Base-by-base conservation (phyloP, 108 stramenopile species). In the Nitzschia sp. region DNA sequence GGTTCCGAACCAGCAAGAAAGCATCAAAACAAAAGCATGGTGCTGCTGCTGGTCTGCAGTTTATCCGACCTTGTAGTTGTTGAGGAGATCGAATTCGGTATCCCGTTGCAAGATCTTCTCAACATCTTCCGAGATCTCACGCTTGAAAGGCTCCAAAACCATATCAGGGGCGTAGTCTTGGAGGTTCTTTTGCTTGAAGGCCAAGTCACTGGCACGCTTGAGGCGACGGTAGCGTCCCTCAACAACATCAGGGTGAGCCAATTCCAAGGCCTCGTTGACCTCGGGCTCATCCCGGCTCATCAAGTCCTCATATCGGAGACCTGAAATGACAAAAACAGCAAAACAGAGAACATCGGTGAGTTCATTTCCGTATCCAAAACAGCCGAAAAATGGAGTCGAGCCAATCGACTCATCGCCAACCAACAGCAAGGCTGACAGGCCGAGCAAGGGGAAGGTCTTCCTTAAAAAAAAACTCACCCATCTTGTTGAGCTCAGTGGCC, bases 171-270 rank as follows among this genome's bases (percentile, higher is more conserved):
- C 87, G 70, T 94, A 94, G 67, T 90, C 87, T 46, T 79, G 73
- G 53, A 90, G 75, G 56, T 84, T 82, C 89, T 94, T 94, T 75
- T 73, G 79, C 76, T 94, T 94, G 76, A 83, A 90, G 61, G 80
- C 80, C 42, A 94, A 80, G 65, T 94, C 93, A 59, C 89, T 86
- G 21, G 93, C 93, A 38, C 90, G 87, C 81, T 89, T 89, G 65
- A 94, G 75, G 51, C 93, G 86, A 65, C 93, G 90, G 11, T 86
- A 86, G 50, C 93, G 89, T 51, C 81, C 93, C 24, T 85, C 86
- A 17, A 87, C 66, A n/a, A 87, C 74, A 57, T 87, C 89, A 42
- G 89, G 86, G 57, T 86, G 80, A 40, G 93, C 86, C 76, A 92
- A 83, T 55, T 77, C 71, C 70, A 94, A 74, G 34, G 93, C 93